Evolutionary conservation across 78 protist genomes (phyloP), one percentile per base, ranked within the genome.

Genomic region (Dictyostelium citrinum): DNA sequence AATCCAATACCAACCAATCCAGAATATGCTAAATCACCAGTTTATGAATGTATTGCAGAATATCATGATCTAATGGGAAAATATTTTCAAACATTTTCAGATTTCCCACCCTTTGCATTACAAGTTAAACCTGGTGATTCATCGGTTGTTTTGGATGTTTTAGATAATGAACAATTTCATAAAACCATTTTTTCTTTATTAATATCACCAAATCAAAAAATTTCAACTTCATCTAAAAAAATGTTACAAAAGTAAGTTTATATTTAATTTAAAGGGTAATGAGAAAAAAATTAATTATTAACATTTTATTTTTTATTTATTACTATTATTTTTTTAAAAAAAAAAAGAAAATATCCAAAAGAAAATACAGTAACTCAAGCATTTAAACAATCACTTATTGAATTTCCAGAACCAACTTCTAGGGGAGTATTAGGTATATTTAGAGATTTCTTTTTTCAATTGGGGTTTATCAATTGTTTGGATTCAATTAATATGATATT

Each of bases 381-480:
- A 27, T 64, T 88, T 29, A 88, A 78, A 58, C 45, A 43, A 12
- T 10, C 61, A 10, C 22, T 88, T 33, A 67, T 39, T 2, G 12
- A 27, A 3, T 33, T 7, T 46, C 81, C 93, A 45, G 58, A 58
- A 1, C 58, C 29, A 3, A 20, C 64, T 0, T 31, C 81, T 10
- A 55, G 22, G 31, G 93, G 93, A 33, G 77, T 78, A 1, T 11
- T 88, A 45, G 85, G 93, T 17, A 8, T 67, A 12, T 46, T 58
- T 4, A 33, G 85, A 43, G 93, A 88, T 46, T 37, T 88, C 55
- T 58, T 76, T 17, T 46, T 78, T 5, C 41, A 12, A 1, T 16
- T 88, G 4, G 93, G 93, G 4, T 35, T 68, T 12, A 12, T 1
- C 3, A 35, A 88, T 20, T 39, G 60, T 45, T 35, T 61, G 1